Evolutionary conservation across 2,329 filamentous ascomycete genomes (phyloP).

Genomic region (Aspergillus fischeri): DNA sequence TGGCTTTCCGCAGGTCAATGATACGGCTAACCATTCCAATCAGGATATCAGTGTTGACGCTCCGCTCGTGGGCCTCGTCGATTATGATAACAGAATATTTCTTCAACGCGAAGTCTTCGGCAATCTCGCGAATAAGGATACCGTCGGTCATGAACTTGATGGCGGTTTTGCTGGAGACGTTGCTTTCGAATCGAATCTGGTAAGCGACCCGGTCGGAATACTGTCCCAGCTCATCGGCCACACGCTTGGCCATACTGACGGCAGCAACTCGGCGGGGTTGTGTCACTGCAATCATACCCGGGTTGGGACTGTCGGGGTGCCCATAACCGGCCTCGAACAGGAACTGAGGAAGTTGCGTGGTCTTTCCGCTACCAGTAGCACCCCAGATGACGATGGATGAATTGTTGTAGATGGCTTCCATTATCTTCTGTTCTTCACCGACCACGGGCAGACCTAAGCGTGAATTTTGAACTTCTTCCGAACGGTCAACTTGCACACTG

Average conservation of each 20-base stretch:
- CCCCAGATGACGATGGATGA: constrained; percentile 88
- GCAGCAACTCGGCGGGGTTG: constrained; percentile 93
- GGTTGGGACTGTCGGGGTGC: constrained; percentile 68
- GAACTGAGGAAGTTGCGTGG: constrained; percentile 95
- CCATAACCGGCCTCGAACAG: constrained; percentile 92
- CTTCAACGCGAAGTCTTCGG: constrained; percentile 77
- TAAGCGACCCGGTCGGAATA: constrained; percentile 78
- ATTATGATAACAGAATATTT: constrained; percentile 95
- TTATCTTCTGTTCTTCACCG: constrained; percentile 92
- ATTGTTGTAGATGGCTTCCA: constrained; percentile 95
- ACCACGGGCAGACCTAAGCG: constrained; percentile 83
- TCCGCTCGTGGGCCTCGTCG: constrained; percentile 95
- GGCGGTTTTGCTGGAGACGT: constrained; percentile 71
- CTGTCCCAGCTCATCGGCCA: constrained; percentile 77
- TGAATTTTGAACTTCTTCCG: constrained; percentile 69
- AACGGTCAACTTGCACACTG: constrained; percentile 67
- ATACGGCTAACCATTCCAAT: constrained; percentile 95
- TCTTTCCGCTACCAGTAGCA: constrained; percentile 94
- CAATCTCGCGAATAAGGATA: constrained; percentile 85
- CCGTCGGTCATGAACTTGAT: constrained; percentile 99
- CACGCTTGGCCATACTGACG: constrained; percentile 93
- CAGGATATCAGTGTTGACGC: constrained; percentile 96
- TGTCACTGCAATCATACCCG: constrained; percentile 90
- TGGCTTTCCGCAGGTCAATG: constrained; percentile 72
- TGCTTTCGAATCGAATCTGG: constrained; percentile 92